Evolutionary conservation across 2,329 filamentous ascomycete genomes (phyloP).

Genomic region (Botrytis fabae): DNA sequence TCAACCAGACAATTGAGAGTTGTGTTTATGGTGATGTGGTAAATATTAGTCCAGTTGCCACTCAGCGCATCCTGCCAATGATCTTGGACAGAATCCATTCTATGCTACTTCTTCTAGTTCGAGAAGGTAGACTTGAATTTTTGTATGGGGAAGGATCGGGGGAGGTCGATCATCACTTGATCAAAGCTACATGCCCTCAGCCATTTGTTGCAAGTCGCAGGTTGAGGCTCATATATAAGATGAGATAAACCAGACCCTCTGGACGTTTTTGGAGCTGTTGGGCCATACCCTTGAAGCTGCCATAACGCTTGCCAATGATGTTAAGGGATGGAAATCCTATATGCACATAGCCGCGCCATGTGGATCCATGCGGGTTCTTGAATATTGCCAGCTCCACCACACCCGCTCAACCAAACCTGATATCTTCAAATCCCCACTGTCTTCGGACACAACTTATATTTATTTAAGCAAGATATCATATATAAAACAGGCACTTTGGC

Average conservation of each 20-base stretch:
- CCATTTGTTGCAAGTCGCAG: constrained; percentile 14
- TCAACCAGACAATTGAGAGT: not conserved
- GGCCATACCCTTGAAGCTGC: not conserved
- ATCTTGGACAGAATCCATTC: not conserved
- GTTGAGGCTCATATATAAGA: constrained; percentile 4
- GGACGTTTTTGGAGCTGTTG: not conserved
- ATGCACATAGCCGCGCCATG: constrained; percentile 4
- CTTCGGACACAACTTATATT: not conserved
- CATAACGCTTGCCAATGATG: not conserved
- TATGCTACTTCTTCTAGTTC: not conserved
- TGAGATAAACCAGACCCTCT: not conserved
- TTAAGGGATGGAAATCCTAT: not conserved
- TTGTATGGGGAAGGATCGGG: not conserved
- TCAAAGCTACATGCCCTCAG: constrained; percentile 11
- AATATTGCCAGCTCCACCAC: constrained; percentile 9
- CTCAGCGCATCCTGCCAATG: not conserved
- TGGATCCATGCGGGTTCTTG: constrained; percentile 14
- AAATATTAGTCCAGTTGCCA: not conserved
- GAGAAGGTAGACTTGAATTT: too few relatives aligned
- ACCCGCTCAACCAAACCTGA: not conserved
- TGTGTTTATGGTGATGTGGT: not conserved
- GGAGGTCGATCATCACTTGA: not conserved
- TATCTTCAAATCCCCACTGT: not conserved
- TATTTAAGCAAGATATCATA: fast-evolving
- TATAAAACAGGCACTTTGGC: constrained; percentile 6